Conservation (phyloP, 371 early-diverging fungal genomes). For the Haplosporangium sp. region DNA sequence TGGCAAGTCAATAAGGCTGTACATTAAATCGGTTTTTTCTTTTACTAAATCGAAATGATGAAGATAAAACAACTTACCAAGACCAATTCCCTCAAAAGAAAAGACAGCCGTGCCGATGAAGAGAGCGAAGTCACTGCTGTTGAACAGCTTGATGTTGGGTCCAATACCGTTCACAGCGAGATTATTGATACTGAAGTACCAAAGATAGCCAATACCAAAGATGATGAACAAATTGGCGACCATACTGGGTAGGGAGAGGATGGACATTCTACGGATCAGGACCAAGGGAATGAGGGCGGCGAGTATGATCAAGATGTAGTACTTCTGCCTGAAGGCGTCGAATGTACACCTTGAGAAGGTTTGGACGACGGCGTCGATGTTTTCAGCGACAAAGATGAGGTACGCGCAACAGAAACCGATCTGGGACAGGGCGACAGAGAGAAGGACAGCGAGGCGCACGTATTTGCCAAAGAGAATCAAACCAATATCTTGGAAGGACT, state of each 20-base stretch:
- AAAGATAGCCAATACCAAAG: constrained; percentile 66
- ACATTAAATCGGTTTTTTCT: too few species aligned
- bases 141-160: constrained; percentile 63
- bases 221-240: constrained; percentile 81
- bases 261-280: constrained; percentile 75
- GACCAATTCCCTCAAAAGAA: constrained; percentile 84
- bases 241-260: constrained; percentile 74
- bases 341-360: constrained; percentile 56
- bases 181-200: constrained; percentile 59
- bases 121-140: constrained; percentile 69
- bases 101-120: constrained; percentile 84
- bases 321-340: constrained; percentile 47
- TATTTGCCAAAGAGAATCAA: constrained; percentile 73
- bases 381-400: constrained; percentile 63
- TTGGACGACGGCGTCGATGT: constrained; percentile 58
- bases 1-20: neutral
- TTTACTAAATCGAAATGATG: too few species aligned
- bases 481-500: constrained; percentile 86
- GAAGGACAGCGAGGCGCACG: constrained; percentile 73
- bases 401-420: constrained; percentile 77
- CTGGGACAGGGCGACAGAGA: constrained; percentile 79
- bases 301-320: constrained; percentile 71
- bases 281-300: constrained; percentile 72
- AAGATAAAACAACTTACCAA: constrained; percentile 58
- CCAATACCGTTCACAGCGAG: constrained; percentile 55